A percentile compares a stretch with the other conserved stretches of the same genome.
Conservation (phyloP, 2,329 filamentous ascomycete genomes). For the Apiospora hydei region DNA sequence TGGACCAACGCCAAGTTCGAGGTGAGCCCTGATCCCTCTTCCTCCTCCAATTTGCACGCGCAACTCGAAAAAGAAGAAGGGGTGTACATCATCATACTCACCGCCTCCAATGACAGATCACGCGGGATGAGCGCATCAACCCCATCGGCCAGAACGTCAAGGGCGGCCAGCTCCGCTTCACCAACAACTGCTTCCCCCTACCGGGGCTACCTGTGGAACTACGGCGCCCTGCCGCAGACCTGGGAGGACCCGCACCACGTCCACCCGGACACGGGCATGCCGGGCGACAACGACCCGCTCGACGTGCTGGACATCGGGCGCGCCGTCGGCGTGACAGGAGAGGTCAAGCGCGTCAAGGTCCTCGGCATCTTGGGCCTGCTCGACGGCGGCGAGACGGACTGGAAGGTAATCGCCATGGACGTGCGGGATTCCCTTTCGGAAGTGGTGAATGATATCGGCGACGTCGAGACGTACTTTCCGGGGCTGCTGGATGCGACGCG, state of each 20-base stretch:
- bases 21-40: constrained; percentile 59
- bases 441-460: constrained; percentile 96
- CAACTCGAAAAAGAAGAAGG: too few relatives aligned
- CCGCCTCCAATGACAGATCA: constrained; percentile 68
- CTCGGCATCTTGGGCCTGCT: constrained; percentile 97
- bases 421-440: constrained; percentile 91
- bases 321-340: constrained; percentile 89
- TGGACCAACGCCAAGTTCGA: constrained; percentile 99
- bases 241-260: constrained; percentile 95
- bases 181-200: constrained; percentile 99
- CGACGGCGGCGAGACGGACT: constrained; percentile 98
- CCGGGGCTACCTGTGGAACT: constrained; percentile 99
- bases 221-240: constrained; percentile 96
- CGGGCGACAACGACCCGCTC: constrained; percentile 97
- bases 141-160: constrained; percentile 98
- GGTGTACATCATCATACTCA: too few relatives aligned
- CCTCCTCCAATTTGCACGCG: too few relatives aligned
- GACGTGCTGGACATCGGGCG: constrained; percentile 98
- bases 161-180: constrained; percentile 97
- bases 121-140: constrained; percentile 94
- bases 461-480: constrained; percentile 94
- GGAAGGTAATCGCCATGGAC: constrained; percentile 99
- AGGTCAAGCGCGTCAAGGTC: constrained; percentile 98
- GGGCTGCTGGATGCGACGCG: constrained; percentile 94
- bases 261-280: constrained; percentile 96